Conservation (phyloP, 2,329 filamentous ascomycete genomes). For the Endothia cerciana region DNA sequence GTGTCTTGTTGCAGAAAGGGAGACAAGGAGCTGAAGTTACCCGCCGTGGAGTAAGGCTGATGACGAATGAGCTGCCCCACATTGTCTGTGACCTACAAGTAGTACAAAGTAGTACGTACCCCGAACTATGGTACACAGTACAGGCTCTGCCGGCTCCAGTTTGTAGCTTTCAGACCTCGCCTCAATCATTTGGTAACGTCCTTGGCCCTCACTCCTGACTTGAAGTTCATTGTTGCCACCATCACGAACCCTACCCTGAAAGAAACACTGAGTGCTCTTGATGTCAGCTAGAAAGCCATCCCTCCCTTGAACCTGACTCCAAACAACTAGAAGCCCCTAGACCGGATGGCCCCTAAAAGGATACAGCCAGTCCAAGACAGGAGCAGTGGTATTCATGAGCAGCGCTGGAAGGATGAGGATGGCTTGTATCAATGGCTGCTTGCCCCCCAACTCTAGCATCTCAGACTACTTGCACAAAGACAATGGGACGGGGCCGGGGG, state of each 20-base stretch:
- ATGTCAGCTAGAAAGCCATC: no score
- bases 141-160: neutral
- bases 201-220: neutral
- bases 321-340: no score
- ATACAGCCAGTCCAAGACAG: neutral
- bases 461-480: neutral
- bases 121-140: neutral
- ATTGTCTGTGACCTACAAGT: constrained; percentile 9
- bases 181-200: neutral
- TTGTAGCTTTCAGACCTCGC: neutral
- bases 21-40: neutral
- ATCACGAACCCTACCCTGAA: neutral
- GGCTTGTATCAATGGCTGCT: neutral
- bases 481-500: neutral
- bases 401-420: neutral
- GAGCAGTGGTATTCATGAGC: neutral
- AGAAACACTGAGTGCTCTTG: no score
- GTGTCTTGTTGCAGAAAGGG: constrained; percentile 27
- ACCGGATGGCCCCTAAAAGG: neutral
- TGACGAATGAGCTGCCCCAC: constrained; percentile 24
- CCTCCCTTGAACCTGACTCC: no score
- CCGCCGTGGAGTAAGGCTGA: constrained; percentile 12
- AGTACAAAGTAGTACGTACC: neutral
- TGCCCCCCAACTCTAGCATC: no score
- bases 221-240: neutral